Conservation (phyloP, 331 rosid species). For the Spiraea crenata region DNA sequence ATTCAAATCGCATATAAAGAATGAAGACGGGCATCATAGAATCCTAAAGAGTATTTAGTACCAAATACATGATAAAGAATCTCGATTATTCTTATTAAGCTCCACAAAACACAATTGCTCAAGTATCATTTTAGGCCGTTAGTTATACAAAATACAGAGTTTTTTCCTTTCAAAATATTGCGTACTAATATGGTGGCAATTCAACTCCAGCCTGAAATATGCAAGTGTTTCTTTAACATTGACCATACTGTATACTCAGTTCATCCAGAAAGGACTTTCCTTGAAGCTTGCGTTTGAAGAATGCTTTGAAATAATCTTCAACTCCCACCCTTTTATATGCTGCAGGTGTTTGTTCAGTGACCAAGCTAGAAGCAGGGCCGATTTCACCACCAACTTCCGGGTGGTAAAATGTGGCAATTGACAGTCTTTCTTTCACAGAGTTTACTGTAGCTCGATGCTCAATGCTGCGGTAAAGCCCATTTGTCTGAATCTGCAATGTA, state of each 20-base stretch:
- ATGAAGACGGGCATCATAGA: no score
- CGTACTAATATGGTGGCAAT: no score
- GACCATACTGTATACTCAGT: not conserved
- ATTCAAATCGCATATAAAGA: no score
- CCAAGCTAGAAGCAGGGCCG: slow-evolving; percentile 17
- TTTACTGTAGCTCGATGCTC: slow-evolving; percentile 31
- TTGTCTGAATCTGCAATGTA: slow-evolving; percentile 23
- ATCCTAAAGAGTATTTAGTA: no score
- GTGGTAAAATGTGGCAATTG: slow-evolving; percentile 24
- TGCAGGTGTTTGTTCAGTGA: slow-evolving; percentile 21
- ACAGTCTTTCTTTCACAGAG: slow-evolving; percentile 26
- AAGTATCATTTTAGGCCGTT: no score
- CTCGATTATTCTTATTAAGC: no score
- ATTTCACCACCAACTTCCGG: slow-evolving; percentile 6
- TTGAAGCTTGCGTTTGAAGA: slow-evolving; percentile 10
- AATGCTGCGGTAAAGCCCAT: slow-evolving; percentile 28
- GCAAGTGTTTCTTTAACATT: no score
- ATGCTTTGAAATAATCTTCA: not conserved
- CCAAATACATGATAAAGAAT: no score
- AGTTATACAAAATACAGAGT: no score
- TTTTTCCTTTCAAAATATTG: no score
- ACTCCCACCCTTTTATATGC: slow-evolving; percentile 3
- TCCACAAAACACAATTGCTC: no score
- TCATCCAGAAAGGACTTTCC: slow-evolving; percentile 23
- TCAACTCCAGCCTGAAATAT: no score